Evolutionary conservation across 495 filamentous ascomycete genomes (phyloP).

Genomic region (Aspergillus heteromorphus): DNA sequence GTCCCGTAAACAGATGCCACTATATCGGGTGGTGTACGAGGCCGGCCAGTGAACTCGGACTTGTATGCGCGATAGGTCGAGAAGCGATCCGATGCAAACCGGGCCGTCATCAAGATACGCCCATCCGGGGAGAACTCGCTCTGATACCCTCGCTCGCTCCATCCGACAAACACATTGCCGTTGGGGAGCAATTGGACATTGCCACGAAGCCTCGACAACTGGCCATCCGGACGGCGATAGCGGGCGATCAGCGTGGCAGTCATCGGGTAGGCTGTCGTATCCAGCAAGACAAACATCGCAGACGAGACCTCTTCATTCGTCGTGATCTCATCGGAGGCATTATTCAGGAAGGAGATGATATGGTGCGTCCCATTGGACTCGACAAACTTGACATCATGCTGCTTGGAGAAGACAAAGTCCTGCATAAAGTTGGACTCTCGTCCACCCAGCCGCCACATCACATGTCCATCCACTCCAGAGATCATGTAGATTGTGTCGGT

Average conservation of each 20-base stretch:
- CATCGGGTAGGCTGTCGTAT: constrained; percentile 37
- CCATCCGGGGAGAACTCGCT: constrained; percentile 49
- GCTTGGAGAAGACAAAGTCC: constrained; percentile 53
- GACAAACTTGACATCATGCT: constrained; percentile 54
- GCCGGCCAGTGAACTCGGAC: constrained; percentile 27
- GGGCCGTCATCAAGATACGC: constrained; percentile 34
- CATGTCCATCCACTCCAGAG: constrained; percentile 47
- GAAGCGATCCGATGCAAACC: constrained; percentile 20
- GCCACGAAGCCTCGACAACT: constrained; percentile 49
- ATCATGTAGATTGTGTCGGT: constrained; percentile 52
- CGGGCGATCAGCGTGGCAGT: constrained; percentile 37
- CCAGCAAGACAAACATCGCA: constrained; percentile 47
- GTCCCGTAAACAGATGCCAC: constrained; percentile 25
- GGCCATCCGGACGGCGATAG: constrained; percentile 36
- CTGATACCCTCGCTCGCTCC: constrained; percentile 48
- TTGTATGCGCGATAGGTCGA: constrained; percentile 33
- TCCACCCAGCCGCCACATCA: constrained; percentile 55
- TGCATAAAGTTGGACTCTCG: constrained; percentile 30
- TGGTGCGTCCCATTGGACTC: constrained; percentile 35
- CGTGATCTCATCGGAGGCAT: constrained; percentile 42
- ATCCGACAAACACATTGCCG: constrained; percentile 52
- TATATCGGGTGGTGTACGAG: constrained; percentile 22
- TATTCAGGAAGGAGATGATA: constrained; percentile 49
- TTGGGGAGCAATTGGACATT: constrained; percentile 37
- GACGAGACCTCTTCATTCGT: constrained; percentile 41